Conservation (phyloP, 495 filamentous ascomycete genomes). For the Staphylotrichum tortipilum region DNA sequence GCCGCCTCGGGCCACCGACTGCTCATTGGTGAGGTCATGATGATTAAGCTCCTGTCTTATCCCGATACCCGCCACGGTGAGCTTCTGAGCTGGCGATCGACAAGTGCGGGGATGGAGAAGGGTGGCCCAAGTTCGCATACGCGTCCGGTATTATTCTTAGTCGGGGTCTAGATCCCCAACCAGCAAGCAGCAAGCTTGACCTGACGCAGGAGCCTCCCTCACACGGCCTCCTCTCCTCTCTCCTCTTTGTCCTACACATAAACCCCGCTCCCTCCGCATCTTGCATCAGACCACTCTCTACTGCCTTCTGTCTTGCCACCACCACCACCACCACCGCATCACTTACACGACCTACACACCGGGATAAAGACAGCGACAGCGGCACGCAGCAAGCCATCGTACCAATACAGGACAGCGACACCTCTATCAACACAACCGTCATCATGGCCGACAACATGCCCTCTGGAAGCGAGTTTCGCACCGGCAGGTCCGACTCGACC, state of each 20-base stretch:
- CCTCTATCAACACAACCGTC: not conserved
- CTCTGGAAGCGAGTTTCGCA: constrained; percentile 12
- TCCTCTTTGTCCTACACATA: constrained; percentile 5
- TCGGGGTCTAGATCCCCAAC: too few relatives aligned
- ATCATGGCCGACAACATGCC: constrained; percentile 13
- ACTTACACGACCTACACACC: too few relatives aligned
- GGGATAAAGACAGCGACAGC: too few relatives aligned
- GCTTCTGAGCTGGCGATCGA: not conserved
- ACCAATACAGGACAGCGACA: not conserved
- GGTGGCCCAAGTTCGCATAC: too few relatives aligned
- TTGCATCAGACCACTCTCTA: not conserved
- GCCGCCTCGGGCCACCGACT: too few relatives aligned
- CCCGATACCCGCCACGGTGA: not conserved
- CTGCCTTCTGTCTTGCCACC: not conserved
- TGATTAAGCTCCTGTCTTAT: too few relatives aligned
- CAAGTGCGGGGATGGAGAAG: not conserved
- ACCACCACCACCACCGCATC: not conserved
- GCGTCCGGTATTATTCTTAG: too few relatives aligned
- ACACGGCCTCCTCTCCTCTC: too few relatives aligned
- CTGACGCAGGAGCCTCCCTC: not conserved
- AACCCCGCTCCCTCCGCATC: constrained; percentile 5
- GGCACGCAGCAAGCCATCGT: too few relatives aligned
- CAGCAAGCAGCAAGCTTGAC: not conserved
- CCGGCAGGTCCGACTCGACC: constrained; percentile 24
- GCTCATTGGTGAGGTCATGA: constrained; percentile 23